These are phyloP conservation scores for Leptographium wingfieldii DNA, from an alignment of 2,329 filamentous ascomycete species.

Conservation along the genomic window DNA sequence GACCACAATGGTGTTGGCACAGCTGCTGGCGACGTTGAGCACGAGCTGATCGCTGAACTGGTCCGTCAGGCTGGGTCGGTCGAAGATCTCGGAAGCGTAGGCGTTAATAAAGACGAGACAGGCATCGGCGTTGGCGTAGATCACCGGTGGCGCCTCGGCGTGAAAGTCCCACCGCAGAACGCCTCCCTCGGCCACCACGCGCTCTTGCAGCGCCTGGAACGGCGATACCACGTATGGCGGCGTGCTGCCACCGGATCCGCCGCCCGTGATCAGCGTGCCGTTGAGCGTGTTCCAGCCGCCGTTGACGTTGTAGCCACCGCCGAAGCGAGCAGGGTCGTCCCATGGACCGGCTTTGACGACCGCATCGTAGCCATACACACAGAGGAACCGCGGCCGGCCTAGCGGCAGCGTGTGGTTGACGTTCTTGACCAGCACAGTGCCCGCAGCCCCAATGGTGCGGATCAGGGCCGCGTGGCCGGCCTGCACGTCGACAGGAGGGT, in stretches of 20 bases:
- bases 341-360: slow-evolving; percentile 25
- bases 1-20: slow-evolving; percentile 47
- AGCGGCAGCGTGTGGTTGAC: slow-evolving; percentile 43
- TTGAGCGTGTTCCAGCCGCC: slow-evolving; percentile 37
- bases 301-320: slow-evolving; percentile 26
- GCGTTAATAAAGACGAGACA: slow-evolving; percentile 55
- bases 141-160: slow-evolving; percentile 25
- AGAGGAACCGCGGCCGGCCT: slow-evolving; percentile 33
- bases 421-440: slow-evolving; percentile 50
- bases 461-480: slow-evolving; percentile 34
- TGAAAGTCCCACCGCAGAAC: slow-evolving; percentile 45
- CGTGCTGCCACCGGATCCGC: slow-evolving; percentile 36
- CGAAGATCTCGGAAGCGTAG: slow-evolving; percentile 67
- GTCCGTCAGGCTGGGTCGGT: slow-evolving; percentile 54
- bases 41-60: slow-evolving; percentile 51
- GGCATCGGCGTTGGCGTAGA: slow-evolving; percentile 41
- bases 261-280: slow-evolving; percentile 39
- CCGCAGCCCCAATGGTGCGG: slow-evolving; percentile 40
- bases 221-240: slow-evolving; percentile 36
- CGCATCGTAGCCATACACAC: slow-evolving; percentile 55
- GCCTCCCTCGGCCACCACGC: slow-evolving; percentile 33
- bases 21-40: slow-evolving; percentile 37
- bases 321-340: slow-evolving; percentile 32
- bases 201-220: slow-evolving; percentile 43
- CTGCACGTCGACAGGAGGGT: slow-evolving; percentile 51